phyloP scores from a whole-genome alignment of 768 basidiomycete genomes.

The Termitomyces sp. region DNA sequence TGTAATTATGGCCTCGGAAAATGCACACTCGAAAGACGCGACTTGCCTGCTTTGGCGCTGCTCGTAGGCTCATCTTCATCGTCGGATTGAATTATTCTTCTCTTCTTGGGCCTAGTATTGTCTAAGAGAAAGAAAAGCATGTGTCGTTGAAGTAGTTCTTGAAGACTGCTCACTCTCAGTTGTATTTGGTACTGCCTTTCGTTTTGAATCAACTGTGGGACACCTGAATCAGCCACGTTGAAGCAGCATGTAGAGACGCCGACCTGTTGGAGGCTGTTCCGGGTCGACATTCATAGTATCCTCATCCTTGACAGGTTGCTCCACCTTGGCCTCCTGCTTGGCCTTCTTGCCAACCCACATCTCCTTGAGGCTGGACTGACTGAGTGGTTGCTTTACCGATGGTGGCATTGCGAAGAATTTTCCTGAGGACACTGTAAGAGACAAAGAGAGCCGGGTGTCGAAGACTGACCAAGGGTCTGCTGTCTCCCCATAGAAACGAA shows the following conservation, averaged over 20 bases:
- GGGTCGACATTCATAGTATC: constrained; percentile 29
- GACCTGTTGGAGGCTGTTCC: constrained; percentile 23
- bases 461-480: constrained; percentile 60
- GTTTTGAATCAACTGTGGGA: constrained; percentile 39
- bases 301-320: constrained; percentile 11
- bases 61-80: constrained; percentile 37
- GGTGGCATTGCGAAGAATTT: constrained; percentile 79
- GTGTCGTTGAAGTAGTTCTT: background rate
- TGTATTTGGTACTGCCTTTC: constrained; percentile 26
- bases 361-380: constrained; percentile 76
- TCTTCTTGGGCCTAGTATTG: constrained; percentile 42
- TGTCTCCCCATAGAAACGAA: constrained; percentile 58
- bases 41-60: constrained; percentile 10
- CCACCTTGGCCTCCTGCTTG: constrained; percentile 23
- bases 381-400: constrained; percentile 62
- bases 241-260: background rate
- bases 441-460: constrained; percentile 1
- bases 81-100: constrained; percentile 53
- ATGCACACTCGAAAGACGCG: background rate
- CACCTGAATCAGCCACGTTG: background rate
- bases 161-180: constrained; percentile 10
- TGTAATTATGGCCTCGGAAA: background rate
- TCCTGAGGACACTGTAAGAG: constrained; percentile 34
- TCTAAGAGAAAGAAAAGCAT: constrained; percentile 18
- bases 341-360: constrained; percentile 52